Evolutionary conservation across 2,329 filamentous ascomycete genomes (phyloP).

Genomic region (Fusarium pilosicola): DNA sequence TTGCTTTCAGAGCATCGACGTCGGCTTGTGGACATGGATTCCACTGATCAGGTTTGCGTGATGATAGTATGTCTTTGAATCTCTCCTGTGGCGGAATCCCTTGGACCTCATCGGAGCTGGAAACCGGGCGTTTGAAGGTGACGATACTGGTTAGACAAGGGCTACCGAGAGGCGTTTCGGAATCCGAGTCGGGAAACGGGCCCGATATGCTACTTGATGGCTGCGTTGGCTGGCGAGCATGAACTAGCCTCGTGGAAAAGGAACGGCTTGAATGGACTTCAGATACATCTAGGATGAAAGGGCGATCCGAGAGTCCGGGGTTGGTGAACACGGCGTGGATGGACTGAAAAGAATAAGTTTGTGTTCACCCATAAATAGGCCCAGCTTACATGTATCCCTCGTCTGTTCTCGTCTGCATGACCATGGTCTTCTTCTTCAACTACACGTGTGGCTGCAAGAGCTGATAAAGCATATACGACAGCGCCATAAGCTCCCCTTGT

Average conservation of each 20-base stretch:
- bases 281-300: conserved; percentile 63
- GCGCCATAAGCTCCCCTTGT: conserved; percentile 50
- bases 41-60: conserved; percentile 54
- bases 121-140: conserved; percentile 60
- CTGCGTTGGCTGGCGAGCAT: conserved; percentile 57
- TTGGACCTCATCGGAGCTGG: conserved; percentile 52
- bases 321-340: conserved; percentile 67
- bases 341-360: conserved; percentile 51
- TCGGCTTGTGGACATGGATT: conserved; percentile 58
- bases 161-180: conserved; percentile 50
- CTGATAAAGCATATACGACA: conserved; percentile 51
- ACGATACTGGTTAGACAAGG: conserved; percentile 62
- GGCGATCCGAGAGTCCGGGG: conserved; percentile 57
- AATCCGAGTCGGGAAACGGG: conserved; percentile 54
- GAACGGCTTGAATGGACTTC: conserved; percentile 57
- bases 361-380: not conserved
- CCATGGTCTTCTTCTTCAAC: conserved; percentile 47
- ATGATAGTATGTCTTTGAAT: conserved; percentile 54
- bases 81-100: conserved; percentile 54
- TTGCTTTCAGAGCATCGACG: conserved; percentile 52
- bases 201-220: conserved; percentile 51
- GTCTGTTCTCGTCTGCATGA: conserved; percentile 22
- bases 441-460: conserved; percentile 49
- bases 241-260: conserved; percentile 62
- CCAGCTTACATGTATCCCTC: conserved; percentile 53